Percentiles rank a stretch among this genome's conserved stretches.
phyloP scores from a whole-genome alignment of 31 red algal genomes.

The Bonnemaisonia californica region DNA sequence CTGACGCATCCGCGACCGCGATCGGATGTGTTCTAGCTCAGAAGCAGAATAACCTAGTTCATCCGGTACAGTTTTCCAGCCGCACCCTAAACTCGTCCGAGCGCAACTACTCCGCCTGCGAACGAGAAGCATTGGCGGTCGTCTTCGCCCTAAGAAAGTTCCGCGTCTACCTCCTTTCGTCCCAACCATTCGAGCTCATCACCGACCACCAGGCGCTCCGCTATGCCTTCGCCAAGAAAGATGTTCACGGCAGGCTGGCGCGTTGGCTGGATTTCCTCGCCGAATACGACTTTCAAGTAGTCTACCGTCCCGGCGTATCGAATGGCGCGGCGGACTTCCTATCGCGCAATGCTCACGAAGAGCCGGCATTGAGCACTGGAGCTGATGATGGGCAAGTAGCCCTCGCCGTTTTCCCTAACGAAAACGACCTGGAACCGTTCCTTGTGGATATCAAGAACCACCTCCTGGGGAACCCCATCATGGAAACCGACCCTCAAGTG shows the following conservation, averaged over 20 bases:
- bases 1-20: neutral
- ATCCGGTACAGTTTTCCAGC: neutral
- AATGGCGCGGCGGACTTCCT: constrained; percentile 21
- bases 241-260: constrained; percentile 18
- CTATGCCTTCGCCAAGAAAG: constrained; percentile 4
- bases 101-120: constrained; percentile 9
- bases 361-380: neutral
- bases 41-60: neutral
- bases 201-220: constrained; percentile 20
- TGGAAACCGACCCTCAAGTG: neutral
- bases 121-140: constrained; percentile 17
- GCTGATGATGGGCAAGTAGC: neutral
- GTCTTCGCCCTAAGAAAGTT: no score
- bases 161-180: constrained; percentile 13
- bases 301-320: neutral
- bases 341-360: neutral
- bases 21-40: neutral
- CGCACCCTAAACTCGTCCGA: neutral
- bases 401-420: neutral
- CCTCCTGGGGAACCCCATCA: neutral
- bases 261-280: constrained; percentile 13
- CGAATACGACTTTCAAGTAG: constrained; percentile 10
- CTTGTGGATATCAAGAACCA: neutral
- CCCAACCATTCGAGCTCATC: neutral
- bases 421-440: neutral